A percentile compares a stretch with the other conserved stretches of the same genome.
Evolutionary conservation across 1,284 basidiomycete genomes (phyloP).

Genomic region (Butyriboletus regius): DNA sequence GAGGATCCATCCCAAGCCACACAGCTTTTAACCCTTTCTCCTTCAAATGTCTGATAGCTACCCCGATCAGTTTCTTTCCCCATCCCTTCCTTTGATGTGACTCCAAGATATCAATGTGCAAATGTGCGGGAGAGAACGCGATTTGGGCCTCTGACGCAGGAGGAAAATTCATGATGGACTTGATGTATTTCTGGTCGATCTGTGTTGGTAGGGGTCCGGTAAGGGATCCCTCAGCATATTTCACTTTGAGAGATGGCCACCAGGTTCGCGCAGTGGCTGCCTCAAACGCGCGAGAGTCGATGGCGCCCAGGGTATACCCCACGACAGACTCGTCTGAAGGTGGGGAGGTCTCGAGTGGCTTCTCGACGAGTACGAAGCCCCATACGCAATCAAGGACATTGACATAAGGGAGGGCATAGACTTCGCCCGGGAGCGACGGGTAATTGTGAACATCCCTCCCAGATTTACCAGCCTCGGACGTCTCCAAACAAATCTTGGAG

Average conservation of each 20-base stretch:
- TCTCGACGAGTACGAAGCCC: conserved; percentile 65
- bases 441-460: conserved; percentile 56
- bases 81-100: conserved; percentile 44
- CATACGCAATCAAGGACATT: conserved; percentile 53
- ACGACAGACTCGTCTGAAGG: conserved; percentile 28
- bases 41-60: conserved; percentile 33
- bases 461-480: conserved; percentile 60
- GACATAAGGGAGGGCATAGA: conserved; percentile 68
- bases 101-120: conserved; percentile 48
- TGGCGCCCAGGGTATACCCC: conserved; percentile 25
- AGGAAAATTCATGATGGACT: conserved; percentile 17
- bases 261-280: conserved; percentile 20
- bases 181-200: conserved; percentile 25
- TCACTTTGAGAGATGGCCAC: conserved; percentile 29
- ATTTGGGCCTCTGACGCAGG: conserved; percentile 23
- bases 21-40: conserved; percentile 23
- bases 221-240: conserved; percentile 15
- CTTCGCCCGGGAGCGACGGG: conserved; percentile 57
- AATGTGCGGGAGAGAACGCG: conserved; percentile 38
- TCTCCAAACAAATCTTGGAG: conserved; percentile 65
- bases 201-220: conserved; percentile 15
- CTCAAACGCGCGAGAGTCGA: conserved; percentile 29
- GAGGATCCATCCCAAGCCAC: conserved; percentile 28
- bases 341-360: conserved; percentile 24
- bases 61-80: conserved; percentile 41